Percentiles rank a stretch among this genome's conserved stretches.
These are phyloP conservation scores for Suillus subalutaceus DNA, from an alignment of 768 basidiomycete genomes.

Conservation along the genomic window DNA sequence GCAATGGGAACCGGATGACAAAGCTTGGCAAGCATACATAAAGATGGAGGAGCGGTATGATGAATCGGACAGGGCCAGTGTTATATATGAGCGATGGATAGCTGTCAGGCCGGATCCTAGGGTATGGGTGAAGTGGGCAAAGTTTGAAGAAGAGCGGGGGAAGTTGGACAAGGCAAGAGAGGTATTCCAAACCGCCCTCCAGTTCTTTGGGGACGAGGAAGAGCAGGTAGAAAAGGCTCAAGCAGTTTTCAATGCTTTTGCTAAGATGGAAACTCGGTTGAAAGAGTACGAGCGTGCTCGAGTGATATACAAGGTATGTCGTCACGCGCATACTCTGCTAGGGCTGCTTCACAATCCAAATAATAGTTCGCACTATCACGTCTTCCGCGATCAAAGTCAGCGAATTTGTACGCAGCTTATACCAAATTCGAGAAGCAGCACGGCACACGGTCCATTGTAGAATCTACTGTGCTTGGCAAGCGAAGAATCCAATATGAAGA, in stretches of 20 bases:
- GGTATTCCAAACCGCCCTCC: conserved; percentile 88
- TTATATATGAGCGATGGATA: conserved; percentile 92
- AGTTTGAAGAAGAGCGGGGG: conserved; percentile 81
- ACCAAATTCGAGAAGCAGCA: conserved; percentile 99
- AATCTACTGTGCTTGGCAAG: conserved; percentile 94
- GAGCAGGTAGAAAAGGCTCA: conserved; percentile 89
- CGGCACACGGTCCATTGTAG: conserved; percentile 84
- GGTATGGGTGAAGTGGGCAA: conserved; percentile 83
- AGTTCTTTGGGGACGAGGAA: conserved; percentile 87
- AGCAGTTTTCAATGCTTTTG: conserved; percentile 90
- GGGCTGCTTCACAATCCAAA: conserved; percentile 6
- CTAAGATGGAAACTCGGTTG: conserved; percentile 94
- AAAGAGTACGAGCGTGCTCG: conserved; percentile 97
- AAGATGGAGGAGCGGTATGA: conserved; percentile 95
- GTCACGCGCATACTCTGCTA: background rate
- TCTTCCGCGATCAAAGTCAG: conserved; percentile 91
- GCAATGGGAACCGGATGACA: conserved; percentile 99
- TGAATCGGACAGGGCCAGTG: conserved; percentile 89
- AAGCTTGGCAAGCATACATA: conserved; percentile 99
- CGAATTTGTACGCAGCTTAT: conserved; percentile 85
- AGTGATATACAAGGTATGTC: conserved; percentile 93
- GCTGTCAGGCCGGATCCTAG: conserved; percentile 76
- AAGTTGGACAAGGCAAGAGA: conserved; percentile 75
- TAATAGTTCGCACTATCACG: conserved; percentile 90
- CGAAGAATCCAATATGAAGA: conserved; percentile 99